Conservation (phyloP, 371 early-diverging fungal genomes). For the Haplosporangium sp. region DNA sequence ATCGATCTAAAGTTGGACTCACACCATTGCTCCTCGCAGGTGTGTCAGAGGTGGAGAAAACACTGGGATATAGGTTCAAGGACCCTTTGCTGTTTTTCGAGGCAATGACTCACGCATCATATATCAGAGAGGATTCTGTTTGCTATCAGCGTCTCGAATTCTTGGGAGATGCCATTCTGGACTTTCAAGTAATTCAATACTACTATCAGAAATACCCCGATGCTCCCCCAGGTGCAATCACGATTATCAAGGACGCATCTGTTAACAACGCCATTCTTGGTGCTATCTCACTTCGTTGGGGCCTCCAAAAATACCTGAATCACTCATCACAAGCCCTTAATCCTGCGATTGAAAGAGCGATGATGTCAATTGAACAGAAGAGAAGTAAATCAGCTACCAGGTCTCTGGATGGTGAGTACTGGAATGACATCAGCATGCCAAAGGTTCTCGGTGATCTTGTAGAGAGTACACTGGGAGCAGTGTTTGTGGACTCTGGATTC, state of each 20-base stretch:
- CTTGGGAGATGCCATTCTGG: constrained; percentile 94
- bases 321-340: constrained; percentile 71
- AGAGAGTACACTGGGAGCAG: constrained; percentile 91
- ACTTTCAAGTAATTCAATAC: constrained; percentile 81
- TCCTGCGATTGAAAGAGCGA: constrained; percentile 63
- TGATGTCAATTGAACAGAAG: constrained; percentile 57
- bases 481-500: constrained; percentile 87
- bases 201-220: constrained; percentile 71
- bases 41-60: constrained; percentile 50
- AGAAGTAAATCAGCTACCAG: constrained; percentile 30
- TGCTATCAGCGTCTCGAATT: constrained; percentile 96
- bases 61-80: constrained; percentile 80
- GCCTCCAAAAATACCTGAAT: constrained; percentile 74
- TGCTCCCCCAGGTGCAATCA: constrained; percentile 76
- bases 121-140: constrained; percentile 63
- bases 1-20: background rate
- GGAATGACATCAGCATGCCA: constrained; percentile 80
- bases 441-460: constrained; percentile 91
- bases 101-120: constrained; percentile 90
- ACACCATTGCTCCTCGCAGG: background rate
- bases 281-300: constrained; percentile 71
- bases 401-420: constrained; percentile 67
- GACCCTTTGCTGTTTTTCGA: constrained; percentile 74
- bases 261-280: constrained; percentile 90
- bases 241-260: constrained; percentile 84